phyloP scores from a whole-genome alignment of 225 moss, liverwort and hornwort genomes.

The Polytrichum commune region DNA sequence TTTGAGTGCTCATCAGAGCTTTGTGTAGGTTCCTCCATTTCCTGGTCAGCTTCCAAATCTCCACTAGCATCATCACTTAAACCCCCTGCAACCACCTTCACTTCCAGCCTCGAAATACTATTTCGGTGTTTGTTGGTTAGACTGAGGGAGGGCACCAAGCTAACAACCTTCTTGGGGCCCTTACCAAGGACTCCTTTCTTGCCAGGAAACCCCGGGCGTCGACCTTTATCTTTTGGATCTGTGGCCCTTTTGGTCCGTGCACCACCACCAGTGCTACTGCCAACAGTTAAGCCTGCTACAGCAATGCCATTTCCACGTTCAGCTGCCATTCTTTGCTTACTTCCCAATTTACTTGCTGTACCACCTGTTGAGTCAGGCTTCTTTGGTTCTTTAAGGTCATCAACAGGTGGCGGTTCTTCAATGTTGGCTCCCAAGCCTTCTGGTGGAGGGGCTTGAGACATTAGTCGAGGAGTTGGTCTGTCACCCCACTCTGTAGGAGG shows the following conservation, averaged over 20 bases:
- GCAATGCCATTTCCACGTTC: conserved; percentile 45
- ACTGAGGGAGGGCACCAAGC: conserved; percentile 24
- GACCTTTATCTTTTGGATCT: conserved; percentile 46
- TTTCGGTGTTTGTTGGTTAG: conserved; percentile 36
- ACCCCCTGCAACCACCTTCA: conserved; percentile 53
- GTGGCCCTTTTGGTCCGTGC: conserved; percentile 49
- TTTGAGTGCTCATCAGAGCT: conserved; percentile 58
- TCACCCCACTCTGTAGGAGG: conserved; percentile 73
- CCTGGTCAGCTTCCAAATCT: conserved; percentile 43
- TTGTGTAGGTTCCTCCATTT: conserved; percentile 30
- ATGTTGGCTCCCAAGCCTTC: conserved; percentile 53
- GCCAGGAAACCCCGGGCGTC: conserved; percentile 38
- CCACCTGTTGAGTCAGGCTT: conserved; percentile 24
- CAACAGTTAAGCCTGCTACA: conserved; percentile 34
- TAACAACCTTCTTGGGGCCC: conserved; percentile 20
- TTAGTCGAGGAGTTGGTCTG: conserved; percentile 68
- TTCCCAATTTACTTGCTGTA: conserved; percentile 40
- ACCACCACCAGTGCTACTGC: conserved; percentile 17
- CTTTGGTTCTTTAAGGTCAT: conserved; percentile 46
- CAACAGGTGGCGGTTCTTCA: conserved; percentile 50
- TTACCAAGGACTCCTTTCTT: conserved; percentile 38
- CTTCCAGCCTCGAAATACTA: conserved; percentile 47
- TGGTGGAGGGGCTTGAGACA: conserved; percentile 76
- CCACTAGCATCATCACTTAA: conserved; percentile 54
- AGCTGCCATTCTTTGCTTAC: conserved; percentile 72